Evolutionary conservation across 495 filamentous ascomycete genomes (phyloP).

Genomic region (Achaetomiella virescens): DNA sequence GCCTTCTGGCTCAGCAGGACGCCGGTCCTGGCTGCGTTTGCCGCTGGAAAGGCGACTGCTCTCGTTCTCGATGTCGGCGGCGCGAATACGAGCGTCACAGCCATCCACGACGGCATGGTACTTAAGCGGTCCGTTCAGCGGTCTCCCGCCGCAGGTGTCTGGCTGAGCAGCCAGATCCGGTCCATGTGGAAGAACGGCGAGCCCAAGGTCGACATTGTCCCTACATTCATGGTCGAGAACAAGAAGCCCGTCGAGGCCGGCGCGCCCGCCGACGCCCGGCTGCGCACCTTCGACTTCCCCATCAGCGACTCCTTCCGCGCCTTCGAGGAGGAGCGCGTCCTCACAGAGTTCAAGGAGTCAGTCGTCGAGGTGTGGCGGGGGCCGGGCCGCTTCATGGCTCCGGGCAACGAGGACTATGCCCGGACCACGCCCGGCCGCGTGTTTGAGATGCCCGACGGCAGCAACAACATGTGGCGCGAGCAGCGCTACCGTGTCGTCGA

Average conservation of each 20-base stretch:
- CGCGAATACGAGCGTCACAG: conserved; percentile 82
- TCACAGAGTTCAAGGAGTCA: conserved; percentile 95
- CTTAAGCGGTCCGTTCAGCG: conserved; percentile 80
- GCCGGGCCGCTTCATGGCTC: conserved; percentile 57
- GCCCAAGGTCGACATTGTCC: conserved; percentile 72
- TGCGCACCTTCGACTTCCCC: conserved; percentile 56
- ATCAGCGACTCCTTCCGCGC: conserved; percentile 67
- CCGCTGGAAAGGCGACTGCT: conserved; percentile 83
- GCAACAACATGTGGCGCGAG: conserved; percentile 84
- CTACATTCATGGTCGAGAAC: conserved; percentile 78
- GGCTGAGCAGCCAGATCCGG: conserved; percentile 81
- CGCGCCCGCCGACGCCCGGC: conserved; percentile 53
- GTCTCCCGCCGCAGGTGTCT: conserved; percentile 80
- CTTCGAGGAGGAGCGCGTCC: conserved; percentile 84
- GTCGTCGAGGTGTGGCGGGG: conserved; percentile 93
- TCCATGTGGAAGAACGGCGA: conserved; percentile 67
- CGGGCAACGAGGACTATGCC: conserved; percentile 61
- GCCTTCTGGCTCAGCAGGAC: conserved; percentile 79
- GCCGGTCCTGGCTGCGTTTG: conserved; percentile 60
- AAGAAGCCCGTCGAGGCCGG: conserved; percentile 88
- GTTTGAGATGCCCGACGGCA: conserved; percentile 91
- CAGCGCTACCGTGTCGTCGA: conserved; percentile 82
- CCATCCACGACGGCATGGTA: conserved; percentile 90
- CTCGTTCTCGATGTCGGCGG: conserved; percentile 90
- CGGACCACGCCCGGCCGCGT: conserved; percentile 63